A percentile compares a stretch with the other conserved stretches of the same genome.
Conservation (phyloP, 164 flowering plant genomes). For the Santalum album region DNA sequence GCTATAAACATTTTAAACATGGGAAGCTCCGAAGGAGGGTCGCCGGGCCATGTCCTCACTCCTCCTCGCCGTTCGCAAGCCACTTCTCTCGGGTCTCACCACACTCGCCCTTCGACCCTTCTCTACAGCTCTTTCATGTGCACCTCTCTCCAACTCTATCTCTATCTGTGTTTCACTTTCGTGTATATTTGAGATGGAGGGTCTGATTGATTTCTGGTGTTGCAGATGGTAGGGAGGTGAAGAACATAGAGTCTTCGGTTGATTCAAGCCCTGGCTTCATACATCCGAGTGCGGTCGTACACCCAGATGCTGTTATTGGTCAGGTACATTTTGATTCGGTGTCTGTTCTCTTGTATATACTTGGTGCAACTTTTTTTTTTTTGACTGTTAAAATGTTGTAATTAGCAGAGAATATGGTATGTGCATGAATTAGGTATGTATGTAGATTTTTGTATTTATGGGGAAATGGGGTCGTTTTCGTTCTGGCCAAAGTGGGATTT, state of each 20-base stretch:
- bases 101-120: not conserved
- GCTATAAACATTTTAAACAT: no score
- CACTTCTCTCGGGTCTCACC: not conserved
- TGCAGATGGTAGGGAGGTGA: slow-evolving; percentile 3
- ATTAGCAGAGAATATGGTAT: no score
- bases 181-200: not conserved
- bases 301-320: slow-evolving; percentile 49
- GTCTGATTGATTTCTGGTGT: not conserved
- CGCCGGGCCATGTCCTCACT: not conserved
- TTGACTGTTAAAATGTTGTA: no score
- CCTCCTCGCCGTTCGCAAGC: not conserved
- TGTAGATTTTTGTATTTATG: no score
- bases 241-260: slow-evolving; percentile 13
- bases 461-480: no score
- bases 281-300: slow-evolving; percentile 44
- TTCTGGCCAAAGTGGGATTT: no score
- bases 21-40: not conserved
- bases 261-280: slow-evolving; percentile 15
- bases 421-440: no score
- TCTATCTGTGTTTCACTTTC: not conserved
- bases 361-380: no score
- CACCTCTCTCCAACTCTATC: not conserved
- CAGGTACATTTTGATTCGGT: slow-evolving; percentile 31
- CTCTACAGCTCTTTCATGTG: not conserved
- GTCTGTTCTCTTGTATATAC: no score